These are phyloP conservation scores for Aspergillus sclerotialis DNA, from an alignment of 2,329 filamentous ascomycete genomes.

Conservation along the genomic window DNA sequence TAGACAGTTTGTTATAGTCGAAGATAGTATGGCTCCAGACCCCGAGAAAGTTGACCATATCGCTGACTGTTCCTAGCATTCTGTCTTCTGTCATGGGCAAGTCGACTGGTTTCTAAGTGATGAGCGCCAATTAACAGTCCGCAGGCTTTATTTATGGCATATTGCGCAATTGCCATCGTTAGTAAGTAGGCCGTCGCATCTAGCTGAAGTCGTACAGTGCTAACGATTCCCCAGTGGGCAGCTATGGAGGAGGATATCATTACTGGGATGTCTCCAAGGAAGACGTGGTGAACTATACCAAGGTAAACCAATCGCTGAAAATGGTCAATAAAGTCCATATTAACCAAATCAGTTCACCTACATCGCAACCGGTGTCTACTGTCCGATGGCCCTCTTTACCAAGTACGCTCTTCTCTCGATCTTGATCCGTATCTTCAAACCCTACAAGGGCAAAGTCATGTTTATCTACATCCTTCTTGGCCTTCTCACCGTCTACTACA, in stretches of 20 bases:
- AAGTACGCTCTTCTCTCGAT: constrained; percentile 33
- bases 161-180: constrained; percentile 24
- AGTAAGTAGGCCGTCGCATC: constrained; percentile 8
- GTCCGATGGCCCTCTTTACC: constrained; percentile 32
- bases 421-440: constrained; percentile 31
- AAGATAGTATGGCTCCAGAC: constrained; percentile 25
- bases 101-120: neutral
- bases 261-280: constrained; percentile 15
- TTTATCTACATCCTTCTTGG: constrained; percentile 30
- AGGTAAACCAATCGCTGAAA: constrained; percentile 13
- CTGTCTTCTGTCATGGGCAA: constrained; percentile 15
- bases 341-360: constrained; percentile 21
- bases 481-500: constrained; percentile 29
- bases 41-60: neutral
- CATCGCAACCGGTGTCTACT: constrained; percentile 32
- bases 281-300: constrained; percentile 18
- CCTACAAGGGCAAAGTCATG: constrained; percentile 25
- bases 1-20: constrained; percentile 21
- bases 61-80: constrained; percentile 6
- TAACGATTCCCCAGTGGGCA: constrained; percentile 15
- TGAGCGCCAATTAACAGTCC: constrained; percentile 9
- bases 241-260: constrained; percentile 31
- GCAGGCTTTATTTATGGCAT: constrained; percentile 26
- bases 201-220: neutral
- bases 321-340: neutral